Conservation (phyloP, 1,284 basidiomycete genomes). For the Puccinia novopanici region DNA sequence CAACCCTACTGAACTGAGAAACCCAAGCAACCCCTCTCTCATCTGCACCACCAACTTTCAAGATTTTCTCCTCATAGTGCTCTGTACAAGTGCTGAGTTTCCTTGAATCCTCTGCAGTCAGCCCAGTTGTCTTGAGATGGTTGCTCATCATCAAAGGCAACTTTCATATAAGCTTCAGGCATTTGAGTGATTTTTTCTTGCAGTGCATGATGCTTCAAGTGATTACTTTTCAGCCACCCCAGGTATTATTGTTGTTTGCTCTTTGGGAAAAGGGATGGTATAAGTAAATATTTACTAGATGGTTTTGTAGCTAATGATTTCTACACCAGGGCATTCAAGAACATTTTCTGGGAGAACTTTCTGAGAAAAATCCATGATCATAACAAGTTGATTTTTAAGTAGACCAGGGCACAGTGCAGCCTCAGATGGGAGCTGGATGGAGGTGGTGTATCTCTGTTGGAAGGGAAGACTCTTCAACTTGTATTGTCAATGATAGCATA, state of each 20-base stretch:
- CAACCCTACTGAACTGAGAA: too few species aligned
- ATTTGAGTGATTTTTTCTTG: too few species aligned
- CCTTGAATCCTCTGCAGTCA: conserved; percentile 33
- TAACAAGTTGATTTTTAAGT: too few species aligned
- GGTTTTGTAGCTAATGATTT: background rate
- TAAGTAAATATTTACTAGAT: background rate
- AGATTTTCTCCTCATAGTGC: conserved; percentile 42
- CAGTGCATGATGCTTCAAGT: conserved; percentile 22
- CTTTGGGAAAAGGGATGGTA: background rate
- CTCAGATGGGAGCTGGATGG: too few species aligned
- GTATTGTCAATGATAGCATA: too few species aligned
- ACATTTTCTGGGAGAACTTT: background rate
- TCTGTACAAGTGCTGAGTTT: conserved; percentile 24
- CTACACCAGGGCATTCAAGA: background rate
- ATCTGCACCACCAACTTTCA: too few species aligned
- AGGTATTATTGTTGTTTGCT: too few species aligned
- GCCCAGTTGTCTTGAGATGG: conserved; percentile 50
- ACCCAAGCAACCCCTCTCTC: too few species aligned
- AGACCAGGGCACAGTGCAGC: too few species aligned
- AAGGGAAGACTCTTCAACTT: too few species aligned
- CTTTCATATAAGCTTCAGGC: too few species aligned
- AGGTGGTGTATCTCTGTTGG: too few species aligned
- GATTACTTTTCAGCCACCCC: background rate
- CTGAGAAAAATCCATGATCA: background rate
- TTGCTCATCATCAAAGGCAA: conserved; percentile 10